Evolutionary conservation across 2,329 filamentous ascomycete genomes (phyloP), one percentile per base, ranked within the genome.

Genomic region (Exophiala sp.): DNA sequence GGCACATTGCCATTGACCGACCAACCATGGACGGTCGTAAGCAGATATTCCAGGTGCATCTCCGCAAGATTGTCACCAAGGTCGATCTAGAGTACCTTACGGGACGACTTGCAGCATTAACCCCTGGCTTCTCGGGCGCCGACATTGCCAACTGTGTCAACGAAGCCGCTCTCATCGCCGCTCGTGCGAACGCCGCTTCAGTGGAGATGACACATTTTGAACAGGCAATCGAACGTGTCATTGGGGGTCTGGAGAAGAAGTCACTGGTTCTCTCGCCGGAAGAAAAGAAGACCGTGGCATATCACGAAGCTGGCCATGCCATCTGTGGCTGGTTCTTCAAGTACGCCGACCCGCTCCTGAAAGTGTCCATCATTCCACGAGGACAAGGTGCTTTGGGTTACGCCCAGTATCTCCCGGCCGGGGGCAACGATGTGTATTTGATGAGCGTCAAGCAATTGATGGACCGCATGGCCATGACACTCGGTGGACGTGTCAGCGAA

Each of bases 381-480:
- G 93, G 91, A 49, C 86, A 93, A 68, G 93, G 89, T 29, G 89
- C 90, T 21, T 77, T 98, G 13, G 93, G 93, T 7, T 98, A 98
- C 66, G 93, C 93, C 1, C 93, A 98, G 69, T 97, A 97, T 67
- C 79, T 98, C n/a, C 93, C 93, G 1, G 78, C 84, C 18, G 83
- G 83, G 49, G 60, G 60, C 16, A 68, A 68, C 35, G 93, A 98
- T 65, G 88, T 88, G 7, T 97, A 97, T 68, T 79, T 98, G 57
- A 93, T 98, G 90, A 95, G 85, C 64, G 84, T 88, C 57, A 84
- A 90, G 66, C 93, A 98, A 71, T 77, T 98, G 35, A 95, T 97
- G 88, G 93, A 98, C 68, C 89, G 93, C 61, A 98, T 98, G 93
- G 93, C 93, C 58, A 98, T 98, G 93, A 96, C 91, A 2, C 83